These are phyloP conservation scores for Fusarium graminum DNA, from an alignment of 2,329 filamentous ascomycete genomes.

Conservation along the genomic window DNA sequence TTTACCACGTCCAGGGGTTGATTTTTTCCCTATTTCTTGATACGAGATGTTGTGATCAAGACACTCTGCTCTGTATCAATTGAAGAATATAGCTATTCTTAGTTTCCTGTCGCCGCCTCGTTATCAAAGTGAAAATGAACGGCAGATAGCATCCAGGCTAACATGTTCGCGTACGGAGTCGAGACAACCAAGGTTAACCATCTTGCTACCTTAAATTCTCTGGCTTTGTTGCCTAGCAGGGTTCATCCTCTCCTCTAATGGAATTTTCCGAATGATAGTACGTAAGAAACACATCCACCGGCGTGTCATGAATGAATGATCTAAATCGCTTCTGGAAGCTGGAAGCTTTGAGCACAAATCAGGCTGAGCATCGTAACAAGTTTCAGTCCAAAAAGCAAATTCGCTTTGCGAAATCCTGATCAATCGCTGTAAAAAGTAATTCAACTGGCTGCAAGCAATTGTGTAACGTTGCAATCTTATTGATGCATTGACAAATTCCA, in stretches of 20 bases:
- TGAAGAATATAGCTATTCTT: neutral
- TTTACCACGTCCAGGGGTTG: neutral
- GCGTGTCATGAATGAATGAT: neutral
- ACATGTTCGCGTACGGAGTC: neutral
- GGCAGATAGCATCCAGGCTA: neutral
- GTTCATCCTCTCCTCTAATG: neutral
- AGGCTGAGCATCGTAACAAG: neutral
- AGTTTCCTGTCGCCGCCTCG: neutral
- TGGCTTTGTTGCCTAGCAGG: neutral
- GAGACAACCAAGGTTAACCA: neutral
- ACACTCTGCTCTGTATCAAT: rapidly evolving
- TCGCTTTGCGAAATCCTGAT: no score
- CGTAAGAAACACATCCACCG: neutral
- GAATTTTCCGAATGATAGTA: neutral
- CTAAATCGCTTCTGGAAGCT: neutral
- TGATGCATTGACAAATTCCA: no score
- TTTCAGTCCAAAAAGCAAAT: neutral
- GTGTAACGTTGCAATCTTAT: neutral
- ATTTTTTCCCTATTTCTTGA: neutral
- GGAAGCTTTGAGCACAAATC: neutral
- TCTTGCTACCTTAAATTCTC: neutral
- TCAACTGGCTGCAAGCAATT: no score
- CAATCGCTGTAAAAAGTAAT: neutral
- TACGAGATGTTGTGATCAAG: neutral
- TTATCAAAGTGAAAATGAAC: neutral